These are phyloP conservation scores for Aspergillus ruber DNA, from an alignment of 2,329 filamentous ascomycete genomes.

Conservation along the genomic window DNA sequence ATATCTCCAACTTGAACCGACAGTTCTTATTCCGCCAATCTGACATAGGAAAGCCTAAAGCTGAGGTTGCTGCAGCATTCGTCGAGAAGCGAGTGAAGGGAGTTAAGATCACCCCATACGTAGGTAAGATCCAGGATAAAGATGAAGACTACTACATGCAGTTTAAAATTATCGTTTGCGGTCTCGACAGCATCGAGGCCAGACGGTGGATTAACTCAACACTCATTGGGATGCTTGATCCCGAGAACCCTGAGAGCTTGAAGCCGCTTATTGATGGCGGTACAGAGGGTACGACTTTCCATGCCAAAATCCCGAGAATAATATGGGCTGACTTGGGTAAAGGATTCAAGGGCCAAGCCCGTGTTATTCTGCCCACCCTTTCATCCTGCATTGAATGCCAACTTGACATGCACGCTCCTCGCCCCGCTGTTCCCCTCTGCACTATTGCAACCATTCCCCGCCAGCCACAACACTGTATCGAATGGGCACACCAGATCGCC, in stretches of 20 bases:
- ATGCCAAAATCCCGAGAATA: neutral
- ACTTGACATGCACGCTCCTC: constrained; percentile 96
- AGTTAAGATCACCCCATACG: constrained; percentile 88
- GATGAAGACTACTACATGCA: constrained; percentile 96
- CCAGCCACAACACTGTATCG: constrained; percentile 95
- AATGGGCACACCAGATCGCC: constrained; percentile 97
- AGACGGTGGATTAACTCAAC: constrained; percentile 98
- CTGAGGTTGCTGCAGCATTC: constrained; percentile 84
- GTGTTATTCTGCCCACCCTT: constrained; percentile 85
- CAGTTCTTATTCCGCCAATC: constrained; percentile 91
- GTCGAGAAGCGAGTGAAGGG: constrained; percentile 85
- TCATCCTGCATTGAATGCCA: constrained; percentile 98
- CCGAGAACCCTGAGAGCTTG: constrained; percentile 71
- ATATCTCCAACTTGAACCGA: constrained; percentile 95
- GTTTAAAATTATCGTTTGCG: constrained; percentile 89
- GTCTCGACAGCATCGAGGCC: constrained; percentile 93
- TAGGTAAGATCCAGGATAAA: constrained; percentile 93
- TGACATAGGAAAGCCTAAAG: constrained; percentile 91
- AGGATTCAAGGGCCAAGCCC: constrained; percentile 94
- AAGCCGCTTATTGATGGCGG: constrained; percentile 96
- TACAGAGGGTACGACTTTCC: constrained; percentile 61
- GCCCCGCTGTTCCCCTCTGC: constrained; percentile 91
- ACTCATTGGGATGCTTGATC: constrained; percentile 82
- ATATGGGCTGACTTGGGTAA: constrained; percentile 1
- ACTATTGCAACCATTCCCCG: constrained; percentile 94